These are phyloP conservation scores for Ustilago sp. DNA, from an alignment of 1,284 basidiomycete genomes.

Conservation along the genomic window DNA sequence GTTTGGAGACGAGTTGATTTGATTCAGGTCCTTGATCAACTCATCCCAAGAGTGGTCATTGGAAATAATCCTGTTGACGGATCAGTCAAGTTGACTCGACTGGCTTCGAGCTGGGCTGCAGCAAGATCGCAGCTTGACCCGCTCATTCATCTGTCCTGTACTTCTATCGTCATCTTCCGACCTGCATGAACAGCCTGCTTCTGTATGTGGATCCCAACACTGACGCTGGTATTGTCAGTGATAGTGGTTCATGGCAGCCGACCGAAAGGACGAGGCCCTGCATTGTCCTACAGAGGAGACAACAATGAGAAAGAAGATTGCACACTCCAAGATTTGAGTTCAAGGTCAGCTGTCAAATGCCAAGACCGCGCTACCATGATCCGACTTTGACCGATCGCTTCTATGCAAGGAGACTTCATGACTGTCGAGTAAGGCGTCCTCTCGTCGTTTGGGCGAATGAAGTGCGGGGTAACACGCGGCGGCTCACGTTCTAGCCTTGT, in stretches of 20 bases:
- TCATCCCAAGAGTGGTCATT: neutral
- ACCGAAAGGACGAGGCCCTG: neutral
- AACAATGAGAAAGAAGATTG: neutral
- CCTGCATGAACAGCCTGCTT: neutral
- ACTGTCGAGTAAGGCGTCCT: neutral
- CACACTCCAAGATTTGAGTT: neutral
- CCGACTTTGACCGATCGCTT: neutral
- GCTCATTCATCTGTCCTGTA: neutral
- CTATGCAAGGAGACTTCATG: neutral
- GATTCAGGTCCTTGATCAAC: too few species aligned
- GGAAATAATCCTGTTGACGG: neutral
- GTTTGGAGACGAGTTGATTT: too few species aligned
- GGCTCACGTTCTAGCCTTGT: neutral
- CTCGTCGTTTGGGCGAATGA: neutral
- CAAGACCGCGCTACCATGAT: conserved; percentile 1
- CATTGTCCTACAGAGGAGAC: neutral
- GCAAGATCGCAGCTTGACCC: neutral
- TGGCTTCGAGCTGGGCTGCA: neutral
- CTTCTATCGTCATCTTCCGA: neutral
- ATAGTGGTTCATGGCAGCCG: neutral
- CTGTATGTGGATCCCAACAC: neutral
- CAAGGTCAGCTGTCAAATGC: neutral
- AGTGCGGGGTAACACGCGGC: neutral
- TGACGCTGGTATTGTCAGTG: neutral
- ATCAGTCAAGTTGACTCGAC: neutral